These are phyloP conservation scores for Pneumocystis carinii DNA, from an alignment of 1,139 yeast species.

Conservation along the genomic window DNA sequence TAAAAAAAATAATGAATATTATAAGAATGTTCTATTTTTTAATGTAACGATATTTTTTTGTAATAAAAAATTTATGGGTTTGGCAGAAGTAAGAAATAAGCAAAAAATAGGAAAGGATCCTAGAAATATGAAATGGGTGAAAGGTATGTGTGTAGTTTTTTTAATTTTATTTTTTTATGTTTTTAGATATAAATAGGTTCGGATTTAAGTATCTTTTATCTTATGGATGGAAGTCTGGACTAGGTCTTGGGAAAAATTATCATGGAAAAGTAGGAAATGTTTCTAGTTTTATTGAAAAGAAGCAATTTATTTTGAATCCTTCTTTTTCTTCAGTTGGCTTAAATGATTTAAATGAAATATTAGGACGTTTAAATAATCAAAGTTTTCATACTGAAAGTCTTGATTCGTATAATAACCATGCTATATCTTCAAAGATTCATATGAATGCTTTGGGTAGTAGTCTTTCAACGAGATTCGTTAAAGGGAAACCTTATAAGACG, in stretches of 20 bases:
- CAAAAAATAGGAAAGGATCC: slow-evolving; percentile 89
- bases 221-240: slow-evolving; percentile 86
- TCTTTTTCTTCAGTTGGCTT: slow-evolving; percentile 73
- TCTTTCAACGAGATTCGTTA: slow-evolving; percentile 21
- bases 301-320: slow-evolving; percentile 74
- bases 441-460: slow-evolving; percentile 14
- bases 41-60: no score
- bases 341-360: slow-evolving; percentile 79
- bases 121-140: slow-evolving; percentile 88
- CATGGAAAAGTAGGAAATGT: slow-evolving; percentile 39
- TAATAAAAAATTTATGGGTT: slow-evolving; percentile 33
- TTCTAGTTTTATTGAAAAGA: slow-evolving; percentile 66
- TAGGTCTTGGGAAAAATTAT: slow-evolving; percentile 62
- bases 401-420: slow-evolving; percentile 4
- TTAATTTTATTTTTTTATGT: background rate
- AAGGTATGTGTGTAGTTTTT: slow-evolving; percentile 24
- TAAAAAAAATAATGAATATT: background rate
- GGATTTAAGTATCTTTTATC: slow-evolving; percentile 75
- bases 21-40: no score
- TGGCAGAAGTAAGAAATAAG: slow-evolving; percentile 70
- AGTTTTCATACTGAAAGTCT: slow-evolving; percentile 9
- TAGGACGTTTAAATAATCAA: slow-evolving; percentile 55
- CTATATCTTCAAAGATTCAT: background rate
- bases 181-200: slow-evolving; percentile 47
- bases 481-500: slow-evolving; percentile 22